Percentiles rank a stretch among this genome's conserved stretches.
These are phyloP conservation scores for Pichia sp. DNA, from an alignment of 1,139 yeast species.

Conservation along the genomic window DNA sequence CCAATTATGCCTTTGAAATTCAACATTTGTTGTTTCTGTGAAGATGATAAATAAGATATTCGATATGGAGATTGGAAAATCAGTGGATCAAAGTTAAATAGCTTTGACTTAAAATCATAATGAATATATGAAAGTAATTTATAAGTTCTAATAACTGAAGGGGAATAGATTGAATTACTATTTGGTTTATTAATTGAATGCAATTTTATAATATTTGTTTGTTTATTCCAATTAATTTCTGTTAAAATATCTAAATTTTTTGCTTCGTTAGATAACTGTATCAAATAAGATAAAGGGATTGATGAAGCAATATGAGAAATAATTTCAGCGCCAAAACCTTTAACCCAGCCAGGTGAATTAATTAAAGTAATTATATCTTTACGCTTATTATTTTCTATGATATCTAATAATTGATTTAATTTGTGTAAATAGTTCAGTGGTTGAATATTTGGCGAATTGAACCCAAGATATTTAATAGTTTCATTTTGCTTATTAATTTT, in stretches of 20 bases:
- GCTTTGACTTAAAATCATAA: constrained; percentile 21
- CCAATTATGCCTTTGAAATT: constrained; percentile 36
- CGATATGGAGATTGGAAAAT: constrained; percentile 43
- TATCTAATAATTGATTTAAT: constrained; percentile 37
- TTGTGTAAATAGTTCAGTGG: constrained; percentile 52
- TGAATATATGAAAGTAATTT: constrained; percentile 53
- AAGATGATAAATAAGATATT: constrained; percentile 35
- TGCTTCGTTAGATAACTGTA: constrained; percentile 32
- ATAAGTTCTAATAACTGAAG: constrained; percentile 48
- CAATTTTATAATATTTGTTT: constrained; percentile 6
- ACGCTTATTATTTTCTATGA: constrained; percentile 15
- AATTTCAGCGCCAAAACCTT: constrained; percentile 76
- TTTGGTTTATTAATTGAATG: neutral
- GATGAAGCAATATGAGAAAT: constrained; percentile 42
- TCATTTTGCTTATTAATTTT: constrained; percentile 27
- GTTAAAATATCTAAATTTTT: constrained; percentile 11
- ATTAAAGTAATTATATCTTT: constrained; percentile 46
- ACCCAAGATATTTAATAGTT: constrained; percentile 49
- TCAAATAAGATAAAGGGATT: constrained; percentile 50
- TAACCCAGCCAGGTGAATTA: constrained; percentile 92
- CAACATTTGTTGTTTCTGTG: constrained; percentile 23
- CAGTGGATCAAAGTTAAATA: constrained; percentile 49
- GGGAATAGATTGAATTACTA: constrained; percentile 31
- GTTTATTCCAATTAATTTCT: constrained; percentile 6
- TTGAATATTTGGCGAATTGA: constrained; percentile 62